Evolutionary conservation across 1,139 yeast genomes (phyloP), one percentile per base, ranked within the genome.

Genomic region (Ashbya aceris): DNA sequence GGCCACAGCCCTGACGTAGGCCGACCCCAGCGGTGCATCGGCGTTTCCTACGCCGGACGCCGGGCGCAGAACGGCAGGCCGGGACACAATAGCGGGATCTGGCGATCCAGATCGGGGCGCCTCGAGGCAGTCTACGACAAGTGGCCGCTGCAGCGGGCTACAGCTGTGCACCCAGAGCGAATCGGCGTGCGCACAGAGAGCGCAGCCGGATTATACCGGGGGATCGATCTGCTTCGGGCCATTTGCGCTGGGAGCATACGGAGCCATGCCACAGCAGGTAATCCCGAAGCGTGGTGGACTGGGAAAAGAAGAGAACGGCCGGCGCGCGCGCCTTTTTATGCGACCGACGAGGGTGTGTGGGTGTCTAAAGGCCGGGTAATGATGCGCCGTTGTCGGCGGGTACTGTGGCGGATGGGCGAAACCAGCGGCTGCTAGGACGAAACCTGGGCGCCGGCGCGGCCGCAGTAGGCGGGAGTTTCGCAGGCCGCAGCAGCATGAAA

Each of bases 181-280:
- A 43, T 41, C 46, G 40, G 29, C 14, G 13, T 32, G 30, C 34
- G 42, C 38, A 13, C 11, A 34, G 29, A n/a, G 12, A 32, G 35
- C 30, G 37, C n/a, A 34, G 14, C 29, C 14, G 37, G 37, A 34
- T 34, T 34, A 34, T 34, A 13, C 37, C 20, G 29, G 37, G 10
- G 37, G 13, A 26, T 45, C 36, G 11, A 30, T 46, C 47, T 46
- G 40, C 49, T 46, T 46, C 49, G 46, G 36, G 49, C 49, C 49
- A 46, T 46, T 46, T 43, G 35, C 40, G 47, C 49, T 41, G 44
- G 30, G 40, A 43, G 44, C 44, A 46, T 41, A 28, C 12, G 27
- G 33, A 17, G 28, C 35, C 10, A 43, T 44, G 49, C 33, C 49
- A 43, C 43, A 46, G 49, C 47, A 43, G 49, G 49, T 46, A 46